Percentiles rank a stretch among this genome's conserved stretches.
Conservation (phyloP, 129 eudicot genomes). For the Helichrysum umbraculigerum region DNA sequence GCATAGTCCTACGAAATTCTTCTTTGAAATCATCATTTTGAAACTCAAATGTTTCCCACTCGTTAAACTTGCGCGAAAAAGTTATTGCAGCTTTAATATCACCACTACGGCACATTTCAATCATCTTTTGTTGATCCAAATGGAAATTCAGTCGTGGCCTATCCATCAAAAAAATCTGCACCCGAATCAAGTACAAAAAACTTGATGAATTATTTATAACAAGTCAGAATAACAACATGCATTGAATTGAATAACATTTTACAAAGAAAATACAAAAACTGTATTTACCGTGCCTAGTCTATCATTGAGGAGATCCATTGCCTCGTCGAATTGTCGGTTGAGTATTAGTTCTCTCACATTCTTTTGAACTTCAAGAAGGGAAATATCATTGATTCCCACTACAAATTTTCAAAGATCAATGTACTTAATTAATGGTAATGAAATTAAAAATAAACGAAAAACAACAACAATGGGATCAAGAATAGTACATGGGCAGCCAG, state of each 20-base stretch:
- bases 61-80: neutral
- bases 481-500: conserved; percentile 15
- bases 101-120: conserved; percentile 4
- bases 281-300: neutral
- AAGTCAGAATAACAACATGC: neutral
- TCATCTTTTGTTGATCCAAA: conserved; percentile 15
- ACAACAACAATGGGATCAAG: neutral
- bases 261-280: neutral
- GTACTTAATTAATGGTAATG: neutral
- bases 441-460: neutral
- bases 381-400: conserved; percentile 14
- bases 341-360: neutral
- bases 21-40: neutral
- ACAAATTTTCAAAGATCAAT: neutral
- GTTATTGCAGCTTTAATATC: neutral
- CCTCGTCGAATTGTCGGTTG: neutral
- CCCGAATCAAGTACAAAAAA: neutral
- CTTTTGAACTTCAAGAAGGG: neutral
- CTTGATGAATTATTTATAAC: neutral
- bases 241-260: neutral
- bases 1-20: neutral
- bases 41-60: neutral
- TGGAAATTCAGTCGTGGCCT: neutral
- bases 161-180: neutral
- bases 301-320: neutral